Conservation (phyloP, 2,329 filamentous ascomycete genomes). For the Colletotrichum sp. region DNA sequence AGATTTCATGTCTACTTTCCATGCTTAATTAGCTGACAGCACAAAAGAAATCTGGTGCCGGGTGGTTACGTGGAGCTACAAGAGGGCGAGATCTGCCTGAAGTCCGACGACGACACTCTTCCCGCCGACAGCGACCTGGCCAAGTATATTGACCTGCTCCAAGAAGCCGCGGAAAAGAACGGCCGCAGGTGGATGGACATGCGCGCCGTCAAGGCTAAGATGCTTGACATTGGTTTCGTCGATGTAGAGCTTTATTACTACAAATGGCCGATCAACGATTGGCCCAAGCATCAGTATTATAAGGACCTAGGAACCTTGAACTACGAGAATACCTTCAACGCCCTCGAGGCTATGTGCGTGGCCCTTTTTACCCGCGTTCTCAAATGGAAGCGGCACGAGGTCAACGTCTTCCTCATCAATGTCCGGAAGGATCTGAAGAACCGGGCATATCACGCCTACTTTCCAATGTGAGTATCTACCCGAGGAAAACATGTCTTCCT, state of each 20-base stretch:
- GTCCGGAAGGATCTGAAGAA: constrained; percentile 38
- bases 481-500: rapidly evolving
- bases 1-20: background rate
- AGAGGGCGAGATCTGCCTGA: constrained; percentile 15
- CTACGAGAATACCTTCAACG: constrained; percentile 34
- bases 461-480: constrained; percentile 34
- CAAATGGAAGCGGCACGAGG: constrained; percentile 34
- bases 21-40: background rate
- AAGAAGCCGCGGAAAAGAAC: background rate
- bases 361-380: constrained; percentile 37
- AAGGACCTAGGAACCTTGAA: constrained; percentile 23
- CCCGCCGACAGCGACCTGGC: background rate
- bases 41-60: background rate
- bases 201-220: constrained; percentile 27
- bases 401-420: constrained; percentile 35
- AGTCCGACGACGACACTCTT: background rate
- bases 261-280: constrained; percentile 21
- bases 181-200: constrained; percentile 29
- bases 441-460: constrained; percentile 38
- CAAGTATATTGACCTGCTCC: background rate
- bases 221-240: constrained; percentile 28
- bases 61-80: constrained; percentile 4
- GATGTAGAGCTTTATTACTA: constrained; percentile 14
- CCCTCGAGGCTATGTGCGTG: constrained; percentile 37
- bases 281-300: constrained; percentile 2